Conservation (phyloP, 768 basidiomycete species). For the Phylloporus rhodoxanthus region DNA sequence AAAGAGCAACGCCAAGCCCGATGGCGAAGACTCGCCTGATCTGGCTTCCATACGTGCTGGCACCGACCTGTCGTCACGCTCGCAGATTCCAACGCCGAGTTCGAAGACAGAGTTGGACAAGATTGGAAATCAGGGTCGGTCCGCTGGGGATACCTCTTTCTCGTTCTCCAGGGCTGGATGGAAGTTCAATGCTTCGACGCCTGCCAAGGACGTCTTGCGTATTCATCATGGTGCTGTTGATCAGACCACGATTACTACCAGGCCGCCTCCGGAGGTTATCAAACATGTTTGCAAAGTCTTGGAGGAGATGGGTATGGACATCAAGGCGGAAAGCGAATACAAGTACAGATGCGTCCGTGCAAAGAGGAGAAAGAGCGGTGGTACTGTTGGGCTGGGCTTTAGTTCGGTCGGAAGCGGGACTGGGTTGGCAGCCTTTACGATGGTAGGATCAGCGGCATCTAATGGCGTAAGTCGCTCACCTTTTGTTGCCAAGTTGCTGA, state of each 20-base stretch:
- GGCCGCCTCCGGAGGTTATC: conserved; percentile 82
- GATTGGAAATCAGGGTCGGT: conserved; percentile 18
- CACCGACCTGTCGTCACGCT: conserved; percentile 23
- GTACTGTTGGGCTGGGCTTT: conserved; percentile 39
- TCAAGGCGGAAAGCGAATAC: conserved; percentile 83
- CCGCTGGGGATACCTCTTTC: conserved; percentile 28
- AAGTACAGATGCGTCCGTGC: conserved; percentile 81
- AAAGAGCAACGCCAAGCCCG: conserved; percentile 47
- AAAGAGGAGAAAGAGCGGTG: conserved; percentile 60
- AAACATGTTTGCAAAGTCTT: conserved; percentile 75
- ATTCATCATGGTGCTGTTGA: conserved; percentile 93
- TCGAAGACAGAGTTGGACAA: conserved; percentile 21
- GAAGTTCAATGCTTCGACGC: conserved; percentile 29
- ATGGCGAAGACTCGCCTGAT: conserved; percentile 19
- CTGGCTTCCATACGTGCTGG: conserved; percentile 13
- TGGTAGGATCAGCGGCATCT: conserved; percentile 77
- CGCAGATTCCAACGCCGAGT: conserved; percentile 27
- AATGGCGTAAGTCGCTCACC: conserved; percentile 62
- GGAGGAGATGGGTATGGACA: conserved; percentile 84
- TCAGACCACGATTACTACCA: conserved; percentile 79
- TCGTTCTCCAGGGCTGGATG: conserved; percentile 37
- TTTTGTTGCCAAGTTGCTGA: conserved; percentile 5
- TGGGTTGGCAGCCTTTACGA: conserved; percentile 67
- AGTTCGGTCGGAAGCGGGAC: conserved; percentile 33
- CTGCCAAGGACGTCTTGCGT: conserved; percentile 51